A percentile compares a stretch with the other conserved stretches of the same genome.
Conservation (phyloP, 306 rosid species). For the Citrullus amarus region DNA sequence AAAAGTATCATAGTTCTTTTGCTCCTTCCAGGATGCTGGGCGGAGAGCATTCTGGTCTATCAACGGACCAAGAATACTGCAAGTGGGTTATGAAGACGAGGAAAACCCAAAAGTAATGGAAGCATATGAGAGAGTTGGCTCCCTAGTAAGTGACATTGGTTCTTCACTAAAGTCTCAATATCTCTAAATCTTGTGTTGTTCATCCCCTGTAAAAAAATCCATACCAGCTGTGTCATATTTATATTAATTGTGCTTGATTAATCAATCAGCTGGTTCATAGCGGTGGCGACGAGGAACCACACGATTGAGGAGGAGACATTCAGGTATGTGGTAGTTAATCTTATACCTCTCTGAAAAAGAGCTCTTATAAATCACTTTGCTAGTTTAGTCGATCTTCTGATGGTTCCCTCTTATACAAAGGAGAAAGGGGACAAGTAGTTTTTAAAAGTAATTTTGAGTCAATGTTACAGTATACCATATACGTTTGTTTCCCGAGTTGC, state of each 20-base stretch:
- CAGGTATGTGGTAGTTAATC: background rate
- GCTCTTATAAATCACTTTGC: background rate
- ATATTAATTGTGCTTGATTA: background rate
- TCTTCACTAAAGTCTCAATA: background rate
- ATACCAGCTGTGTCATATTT: background rate
- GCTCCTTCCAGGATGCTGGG: constrained; percentile 58
- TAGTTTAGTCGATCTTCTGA: background rate
- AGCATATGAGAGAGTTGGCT: constrained; percentile 84
- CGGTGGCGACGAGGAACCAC: constrained; percentile 37
- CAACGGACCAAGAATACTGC: constrained; percentile 84
- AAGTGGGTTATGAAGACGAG: constrained; percentile 84
- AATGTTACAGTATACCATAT: background rate
- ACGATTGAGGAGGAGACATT: background rate
- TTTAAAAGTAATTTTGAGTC: background rate
- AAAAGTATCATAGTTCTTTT: background rate
- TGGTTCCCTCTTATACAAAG: background rate
- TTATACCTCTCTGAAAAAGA: background rate
- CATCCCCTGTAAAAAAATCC: background rate
- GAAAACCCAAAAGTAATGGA: constrained; percentile 82
- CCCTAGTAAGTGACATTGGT: constrained; percentile 46
- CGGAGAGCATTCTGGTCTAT: constrained; percentile 89
- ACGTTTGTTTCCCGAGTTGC: background rate
- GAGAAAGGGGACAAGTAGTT: background rate
- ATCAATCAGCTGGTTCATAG: constrained; percentile 56
- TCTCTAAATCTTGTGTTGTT: background rate